These are phyloP conservation scores for Stentor roeselii DNA, from an alignment of 73 alveolate genomes.

Conservation along the genomic window DNA sequence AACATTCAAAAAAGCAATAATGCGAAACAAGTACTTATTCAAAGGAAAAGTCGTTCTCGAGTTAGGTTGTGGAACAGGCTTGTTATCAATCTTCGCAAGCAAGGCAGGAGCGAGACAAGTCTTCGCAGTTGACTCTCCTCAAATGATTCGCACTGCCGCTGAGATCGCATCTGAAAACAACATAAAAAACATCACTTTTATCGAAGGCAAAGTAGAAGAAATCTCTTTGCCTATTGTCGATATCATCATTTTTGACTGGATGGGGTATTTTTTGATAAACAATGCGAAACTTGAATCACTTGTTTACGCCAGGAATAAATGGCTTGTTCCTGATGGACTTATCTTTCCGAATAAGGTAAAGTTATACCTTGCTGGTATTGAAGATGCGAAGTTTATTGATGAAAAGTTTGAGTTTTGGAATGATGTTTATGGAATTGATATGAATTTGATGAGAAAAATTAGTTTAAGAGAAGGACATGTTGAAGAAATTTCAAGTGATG, in stretches of 20 bases:
- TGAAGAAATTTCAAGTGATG: conserved; percentile 42
- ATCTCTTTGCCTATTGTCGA: conserved; percentile 91
- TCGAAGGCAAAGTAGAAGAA: conserved; percentile 94
- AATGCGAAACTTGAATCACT: conserved; percentile 93
- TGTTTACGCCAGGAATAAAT: conserved; percentile 86
- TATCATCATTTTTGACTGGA: conserved; percentile 94
- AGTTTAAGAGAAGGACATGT: conserved; percentile 58
- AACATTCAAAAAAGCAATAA: conserved; percentile 83
- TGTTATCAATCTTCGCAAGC: conserved; percentile 92
- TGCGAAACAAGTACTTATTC: conserved; percentile 71
- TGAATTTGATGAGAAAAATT: conserved; percentile 59
- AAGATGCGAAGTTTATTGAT: conserved; percentile 77
- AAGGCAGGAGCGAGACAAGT: conserved; percentile 97
- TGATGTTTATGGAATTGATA: conserved; percentile 84
- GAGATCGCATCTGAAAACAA: conserved; percentile 83
- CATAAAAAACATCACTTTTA: conserved; percentile 71
- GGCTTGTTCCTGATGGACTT: conserved; percentile 81
- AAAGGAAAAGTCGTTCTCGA: conserved; percentile 94
- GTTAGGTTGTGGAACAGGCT: conserved; percentile 98
- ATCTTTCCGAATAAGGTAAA: conserved; percentile 89
- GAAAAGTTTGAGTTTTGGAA: conserved; percentile 85
- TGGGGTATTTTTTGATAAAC: conserved; percentile 91
- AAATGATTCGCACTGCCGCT: conserved; percentile 85
- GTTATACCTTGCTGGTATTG: conserved; percentile 83
- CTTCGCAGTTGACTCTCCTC: conserved; percentile 93